A percentile compares a stretch with the other conserved stretches of the same genome.
Conservation (phyloP, 2,329 filamentous ascomycete genomes). For the Aureobasidium namibiae region DNA sequence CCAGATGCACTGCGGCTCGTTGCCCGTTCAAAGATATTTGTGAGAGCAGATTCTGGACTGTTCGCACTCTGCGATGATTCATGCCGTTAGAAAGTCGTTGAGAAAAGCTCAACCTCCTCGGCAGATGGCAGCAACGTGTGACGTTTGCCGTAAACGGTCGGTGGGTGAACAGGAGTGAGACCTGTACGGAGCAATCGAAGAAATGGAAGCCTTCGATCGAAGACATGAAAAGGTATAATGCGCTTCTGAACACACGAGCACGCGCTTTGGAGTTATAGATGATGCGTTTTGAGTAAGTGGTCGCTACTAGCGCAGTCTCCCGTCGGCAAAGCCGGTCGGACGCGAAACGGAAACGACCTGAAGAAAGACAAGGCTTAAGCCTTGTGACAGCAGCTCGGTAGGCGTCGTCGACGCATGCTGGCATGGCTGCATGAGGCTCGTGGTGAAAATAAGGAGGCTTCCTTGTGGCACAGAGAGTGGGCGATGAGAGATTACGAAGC, state of each 20-base stretch:
- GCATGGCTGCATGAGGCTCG: not conserved
- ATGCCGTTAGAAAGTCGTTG: not conserved
- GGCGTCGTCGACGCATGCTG: not conserved
- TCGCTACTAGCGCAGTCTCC: not conserved
- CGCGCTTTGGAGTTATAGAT: not conserved
- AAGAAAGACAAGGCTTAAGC: not conserved
- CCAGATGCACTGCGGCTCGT: not conserved
- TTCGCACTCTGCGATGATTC: not conserved
- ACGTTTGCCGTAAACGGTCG: conserved; percentile 1
- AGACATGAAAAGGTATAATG: not conserved
- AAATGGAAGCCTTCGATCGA: not conserved
- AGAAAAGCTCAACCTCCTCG: not conserved
- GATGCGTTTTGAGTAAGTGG: not conserved
- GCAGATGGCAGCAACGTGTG: not conserved
- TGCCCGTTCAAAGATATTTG: not conserved
- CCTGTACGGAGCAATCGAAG: not conserved
- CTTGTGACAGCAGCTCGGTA: not conserved
- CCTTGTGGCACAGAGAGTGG: not conserved
- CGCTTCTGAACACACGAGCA: not conserved
- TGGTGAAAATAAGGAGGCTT: not conserved
- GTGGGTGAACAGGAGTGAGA: not conserved
- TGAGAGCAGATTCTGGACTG: not conserved
- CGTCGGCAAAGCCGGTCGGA: not conserved
- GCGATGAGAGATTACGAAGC: not conserved
- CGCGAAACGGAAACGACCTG: not conserved